phyloP scores from a whole-genome alignment of 768 basidiomycete genomes.

The Hypholoma sublateritium region DNA sequence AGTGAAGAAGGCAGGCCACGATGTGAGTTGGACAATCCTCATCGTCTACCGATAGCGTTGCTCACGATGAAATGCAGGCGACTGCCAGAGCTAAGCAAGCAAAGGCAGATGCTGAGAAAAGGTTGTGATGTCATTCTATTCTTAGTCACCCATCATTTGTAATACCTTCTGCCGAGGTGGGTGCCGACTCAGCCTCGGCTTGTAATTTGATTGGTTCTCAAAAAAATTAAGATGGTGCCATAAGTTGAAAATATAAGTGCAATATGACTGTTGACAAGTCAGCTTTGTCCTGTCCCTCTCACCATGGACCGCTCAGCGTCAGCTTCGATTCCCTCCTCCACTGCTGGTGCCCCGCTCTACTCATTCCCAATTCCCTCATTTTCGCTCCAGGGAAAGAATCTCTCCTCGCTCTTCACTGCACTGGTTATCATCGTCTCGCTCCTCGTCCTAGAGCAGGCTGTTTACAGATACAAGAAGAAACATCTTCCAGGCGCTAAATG shows the following conservation, averaged over 20 bases:
- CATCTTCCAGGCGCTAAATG: constrained; percentile 84
- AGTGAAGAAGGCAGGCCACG: constrained; percentile 8
- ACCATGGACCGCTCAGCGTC: constrained; percentile 37
- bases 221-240: constrained; percentile 38
- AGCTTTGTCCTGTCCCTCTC: constrained; percentile 10
- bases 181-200: too few relatives aligned
- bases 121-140: constrained; percentile 14
- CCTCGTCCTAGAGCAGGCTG: constrained; percentile 81
- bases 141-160: neutral
- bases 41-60: too few relatives aligned
- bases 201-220: constrained; percentile 36
- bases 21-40: too few relatives aligned
- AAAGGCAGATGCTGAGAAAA: constrained; percentile 35
- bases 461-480: constrained; percentile 88
- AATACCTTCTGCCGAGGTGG: neutral
- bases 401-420: constrained; percentile 70
- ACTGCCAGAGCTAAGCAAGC: constrained; percentile 31
- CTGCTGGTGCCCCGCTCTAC: constrained; percentile 37
- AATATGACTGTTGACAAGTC: neutral
- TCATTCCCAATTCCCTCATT: constrained; percentile 50
- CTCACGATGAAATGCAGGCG: constrained; percentile 21
- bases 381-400: constrained; percentile 30
- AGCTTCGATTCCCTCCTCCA: constrained; percentile 45
- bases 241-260: constrained; percentile 16
- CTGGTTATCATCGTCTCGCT: constrained; percentile 67